Evolutionary conservation across 2,329 filamentous ascomycete genomes (phyloP).

Genomic region (Talaromyces sp.): DNA sequence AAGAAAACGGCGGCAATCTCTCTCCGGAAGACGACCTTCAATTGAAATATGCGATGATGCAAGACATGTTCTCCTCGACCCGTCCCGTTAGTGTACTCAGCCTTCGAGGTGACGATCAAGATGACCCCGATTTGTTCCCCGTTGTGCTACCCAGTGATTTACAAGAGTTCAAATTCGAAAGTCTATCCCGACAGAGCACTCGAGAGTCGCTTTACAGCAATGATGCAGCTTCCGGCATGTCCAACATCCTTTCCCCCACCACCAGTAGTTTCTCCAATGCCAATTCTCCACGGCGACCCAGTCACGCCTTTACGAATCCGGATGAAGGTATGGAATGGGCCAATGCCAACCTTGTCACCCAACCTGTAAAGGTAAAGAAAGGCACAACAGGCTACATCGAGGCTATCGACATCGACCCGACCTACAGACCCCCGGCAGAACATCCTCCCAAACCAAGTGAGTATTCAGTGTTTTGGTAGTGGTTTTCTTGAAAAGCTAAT

Average conservation of each 20-base stretch:
- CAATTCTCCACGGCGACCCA: constrained; percentile 30
- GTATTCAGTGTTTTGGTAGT: constrained; percentile 20
- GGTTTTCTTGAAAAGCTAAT: constrained; percentile 19
- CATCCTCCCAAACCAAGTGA: constrained; percentile 61
- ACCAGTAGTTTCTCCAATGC: constrained; percentile 35
- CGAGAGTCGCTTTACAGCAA: constrained; percentile 30
- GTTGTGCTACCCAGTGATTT: constrained; percentile 34
- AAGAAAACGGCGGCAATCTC: constrained; percentile 38
- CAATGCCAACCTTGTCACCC: constrained; percentile 21
- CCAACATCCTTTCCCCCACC: constrained; percentile 35
- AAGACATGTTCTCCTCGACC: constrained; percentile 46
- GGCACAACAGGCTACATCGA: constrained; percentile 72
- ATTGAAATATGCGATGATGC: constrained; percentile 39
- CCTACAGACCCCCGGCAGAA: constrained; percentile 74
- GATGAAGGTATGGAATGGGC: constrained; percentile 24
- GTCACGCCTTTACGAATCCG: constrained; percentile 13
- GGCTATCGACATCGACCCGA: constrained; percentile 79
- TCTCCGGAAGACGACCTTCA: constrained; percentile 43
- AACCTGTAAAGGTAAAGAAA: constrained; percentile 30
- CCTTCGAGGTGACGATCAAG: constrained; percentile 40
- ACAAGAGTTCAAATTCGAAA: constrained; percentile 28
- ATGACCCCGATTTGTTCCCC: constrained; percentile 43
- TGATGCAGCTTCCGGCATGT: constrained; percentile 29
- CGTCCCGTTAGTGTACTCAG: constrained; percentile 39
- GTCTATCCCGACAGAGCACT: constrained; percentile 24